phyloP scores from a whole-genome alignment of 2,329 filamentous ascomycete species.

The Epicoccum nigrum region DNA sequence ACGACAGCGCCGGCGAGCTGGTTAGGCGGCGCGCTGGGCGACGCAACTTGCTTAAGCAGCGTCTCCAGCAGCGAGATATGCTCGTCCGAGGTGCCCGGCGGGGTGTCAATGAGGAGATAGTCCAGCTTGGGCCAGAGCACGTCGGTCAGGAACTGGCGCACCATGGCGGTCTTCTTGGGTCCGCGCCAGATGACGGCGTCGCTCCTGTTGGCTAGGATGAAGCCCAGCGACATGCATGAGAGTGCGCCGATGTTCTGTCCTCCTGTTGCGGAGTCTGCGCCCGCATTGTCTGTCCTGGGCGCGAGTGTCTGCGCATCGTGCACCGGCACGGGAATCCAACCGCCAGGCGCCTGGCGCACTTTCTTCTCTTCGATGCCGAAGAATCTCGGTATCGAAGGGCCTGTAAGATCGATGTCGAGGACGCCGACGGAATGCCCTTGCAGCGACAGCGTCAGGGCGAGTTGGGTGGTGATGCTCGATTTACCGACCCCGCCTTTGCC shows the following conservation, averaged over 20 bases:
- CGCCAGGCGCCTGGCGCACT: constrained; percentile 87
- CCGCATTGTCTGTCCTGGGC: constrained; percentile 12
- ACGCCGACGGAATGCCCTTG: constrained; percentile 90
- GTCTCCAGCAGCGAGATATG: constrained; percentile 93
- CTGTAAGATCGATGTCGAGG: constrained; percentile 94
- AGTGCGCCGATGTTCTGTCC: constrained; percentile 63
- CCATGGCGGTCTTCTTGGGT: constrained; percentile 99
- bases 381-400: constrained; percentile 93
- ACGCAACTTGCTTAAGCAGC: constrained; percentile 58
- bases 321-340: constrained; percentile 89
- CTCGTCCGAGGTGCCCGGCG: constrained; percentile 94
- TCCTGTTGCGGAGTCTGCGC: constrained; percentile 9
- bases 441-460: constrained; percentile 85
- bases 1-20: constrained; percentile 88
- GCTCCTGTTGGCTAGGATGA: constrained; percentile 79
- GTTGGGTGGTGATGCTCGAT: constrained; percentile 95
- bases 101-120: constrained; percentile 93
- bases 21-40: constrained; percentile 49
- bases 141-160: constrained; percentile 91
- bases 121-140: constrained; percentile 88
- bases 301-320: constrained; percentile 61
- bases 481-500: constrained; percentile 98
- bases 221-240: constrained; percentile 90
- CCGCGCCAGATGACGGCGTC: constrained; percentile 97
- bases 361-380: constrained; percentile 88